Percentiles rank a stretch among this genome's conserved stretches.
These are phyloP conservation scores for Colletotrichum endophyticum DNA, from an alignment of 2,329 filamentous ascomycete genomes.

Conservation along the genomic window DNA sequence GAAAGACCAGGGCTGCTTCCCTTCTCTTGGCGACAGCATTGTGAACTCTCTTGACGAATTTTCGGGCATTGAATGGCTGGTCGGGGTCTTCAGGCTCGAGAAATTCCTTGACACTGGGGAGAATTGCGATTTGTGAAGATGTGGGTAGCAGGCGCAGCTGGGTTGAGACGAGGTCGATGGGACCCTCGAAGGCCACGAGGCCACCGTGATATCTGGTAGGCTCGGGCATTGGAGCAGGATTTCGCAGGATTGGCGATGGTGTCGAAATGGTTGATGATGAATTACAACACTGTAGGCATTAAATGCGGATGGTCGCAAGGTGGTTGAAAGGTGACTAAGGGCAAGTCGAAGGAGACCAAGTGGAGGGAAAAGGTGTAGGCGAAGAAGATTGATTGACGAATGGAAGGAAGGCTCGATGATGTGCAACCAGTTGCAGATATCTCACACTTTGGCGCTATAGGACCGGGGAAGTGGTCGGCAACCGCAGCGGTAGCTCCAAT, in stretches of 20 bases:
- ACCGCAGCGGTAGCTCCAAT: neutral
- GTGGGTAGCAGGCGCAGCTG: constrained; percentile 65
- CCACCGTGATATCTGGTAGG: constrained; percentile 44
- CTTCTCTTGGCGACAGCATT: constrained; percentile 51
- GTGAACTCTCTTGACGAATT: constrained; percentile 55
- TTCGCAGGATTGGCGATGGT: too few relatives aligned
- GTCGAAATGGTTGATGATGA: neutral
- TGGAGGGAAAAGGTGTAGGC: neutral
- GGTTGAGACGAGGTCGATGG: constrained; percentile 57
- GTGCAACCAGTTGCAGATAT: constrained; percentile 17
- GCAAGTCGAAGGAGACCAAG: neutral
- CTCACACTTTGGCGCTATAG: neutral
- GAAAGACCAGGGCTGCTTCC: constrained; percentile 55
- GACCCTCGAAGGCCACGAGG: constrained; percentile 66
- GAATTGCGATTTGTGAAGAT: constrained; percentile 61
- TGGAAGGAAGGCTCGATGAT: neutral
- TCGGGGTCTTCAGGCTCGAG: constrained; percentile 34
- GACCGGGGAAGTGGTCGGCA: neutral
- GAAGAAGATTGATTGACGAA: neutral
- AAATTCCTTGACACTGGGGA: constrained; percentile 58
- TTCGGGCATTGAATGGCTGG: constrained; percentile 30
- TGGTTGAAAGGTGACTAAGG: neutral
- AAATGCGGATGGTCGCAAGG: neutral
- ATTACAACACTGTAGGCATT: neutral
- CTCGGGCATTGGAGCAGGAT: constrained; percentile 10